Conservation (phyloP, 371 early-diverging fungal genomes). For the Paraphysoderma sedebokerense region DNA sequence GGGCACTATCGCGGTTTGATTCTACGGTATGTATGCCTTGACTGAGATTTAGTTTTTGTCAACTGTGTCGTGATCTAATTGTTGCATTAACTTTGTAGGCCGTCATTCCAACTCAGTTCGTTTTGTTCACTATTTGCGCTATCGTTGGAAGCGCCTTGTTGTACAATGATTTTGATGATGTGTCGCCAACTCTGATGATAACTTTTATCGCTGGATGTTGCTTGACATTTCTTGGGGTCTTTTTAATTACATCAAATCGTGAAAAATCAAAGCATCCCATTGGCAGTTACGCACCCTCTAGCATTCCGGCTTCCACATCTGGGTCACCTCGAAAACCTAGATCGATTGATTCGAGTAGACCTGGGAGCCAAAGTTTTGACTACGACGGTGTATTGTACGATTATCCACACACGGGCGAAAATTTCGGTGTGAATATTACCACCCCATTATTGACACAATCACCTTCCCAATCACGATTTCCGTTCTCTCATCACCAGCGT, state of each 20-base stretch:
- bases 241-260: conserved; percentile 42
- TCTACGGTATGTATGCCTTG: conserved; percentile 26
- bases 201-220: conserved; percentile 36
- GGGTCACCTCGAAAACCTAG: no score
- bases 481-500: no score
- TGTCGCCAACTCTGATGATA: conserved; percentile 21
- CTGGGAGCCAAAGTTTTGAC: no score
- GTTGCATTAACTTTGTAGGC: conserved; percentile 13
- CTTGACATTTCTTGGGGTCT: conserved; percentile 53
- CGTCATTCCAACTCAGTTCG: conserved; percentile 67
- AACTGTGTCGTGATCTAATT: conserved; percentile 2
- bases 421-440: no score
- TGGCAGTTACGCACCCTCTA: no score
- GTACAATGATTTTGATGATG: conserved; percentile 50
- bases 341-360: no score
- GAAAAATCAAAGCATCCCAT: no score
- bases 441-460: no score
- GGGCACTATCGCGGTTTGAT: conserved; percentile 45
- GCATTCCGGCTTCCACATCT: no score
- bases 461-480: no score
- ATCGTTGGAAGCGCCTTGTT: conserved; percentile 53
- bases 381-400: no score
- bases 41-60: background rate
- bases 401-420: no score
- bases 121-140: conserved; percentile 54